These are phyloP conservation scores for Mediolabrus comicus DNA, from an alignment of 108 stramenopile genomes.

Conservation along the genomic window DNA sequence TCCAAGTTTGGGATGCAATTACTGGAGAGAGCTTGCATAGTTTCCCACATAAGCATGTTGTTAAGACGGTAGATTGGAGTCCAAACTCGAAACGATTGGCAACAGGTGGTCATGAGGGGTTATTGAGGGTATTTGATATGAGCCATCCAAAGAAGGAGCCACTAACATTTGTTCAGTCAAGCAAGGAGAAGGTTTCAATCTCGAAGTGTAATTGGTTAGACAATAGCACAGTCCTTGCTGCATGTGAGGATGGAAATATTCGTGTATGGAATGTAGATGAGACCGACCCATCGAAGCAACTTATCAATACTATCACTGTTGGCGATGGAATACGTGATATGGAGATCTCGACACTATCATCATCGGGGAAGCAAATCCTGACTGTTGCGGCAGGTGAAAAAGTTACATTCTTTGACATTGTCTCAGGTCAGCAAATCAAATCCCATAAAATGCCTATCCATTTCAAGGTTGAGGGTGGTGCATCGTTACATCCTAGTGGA, in stretches of 20 bases:
- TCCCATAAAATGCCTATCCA: slow-evolving; percentile 90
- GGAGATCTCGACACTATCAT: slow-evolving; percentile 66
- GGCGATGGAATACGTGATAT: slow-evolving; percentile 85
- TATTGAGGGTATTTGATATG: slow-evolving; percentile 86
- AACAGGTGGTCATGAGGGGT: slow-evolving; percentile 94
- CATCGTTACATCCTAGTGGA: slow-evolving; percentile 87
- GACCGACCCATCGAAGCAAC: slow-evolving; percentile 15
- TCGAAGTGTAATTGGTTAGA: slow-evolving; percentile 71
- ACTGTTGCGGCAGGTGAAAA: slow-evolving; percentile 88
- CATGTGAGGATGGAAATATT: slow-evolving; percentile 68
- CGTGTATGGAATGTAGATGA: slow-evolving; percentile 63
- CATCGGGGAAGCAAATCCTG: slow-evolving; percentile 49
- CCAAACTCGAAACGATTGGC: slow-evolving; percentile 74
- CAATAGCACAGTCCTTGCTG: slow-evolving; percentile 52
- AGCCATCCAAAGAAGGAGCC: slow-evolving; percentile 22
- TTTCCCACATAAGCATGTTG: slow-evolving; percentile 94
- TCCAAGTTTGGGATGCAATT: slow-evolving; percentile 89
- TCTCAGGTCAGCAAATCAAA: slow-evolving; percentile 29
- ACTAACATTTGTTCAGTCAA: slow-evolving; percentile 31
- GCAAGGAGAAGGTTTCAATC: slow-evolving; percentile 52
- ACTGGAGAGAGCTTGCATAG: slow-evolving; percentile 71
- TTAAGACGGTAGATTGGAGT: slow-evolving; percentile 94
- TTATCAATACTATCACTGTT: slow-evolving; percentile 46
- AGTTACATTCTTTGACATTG: slow-evolving; percentile 82
- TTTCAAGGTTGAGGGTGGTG: slow-evolving; percentile 95